Percentiles rank a stretch among this genome's conserved stretches.
Evolutionary conservation across 768 basidiomycete genomes (phyloP).

Genomic region (Mycena leptocephala): DNA sequence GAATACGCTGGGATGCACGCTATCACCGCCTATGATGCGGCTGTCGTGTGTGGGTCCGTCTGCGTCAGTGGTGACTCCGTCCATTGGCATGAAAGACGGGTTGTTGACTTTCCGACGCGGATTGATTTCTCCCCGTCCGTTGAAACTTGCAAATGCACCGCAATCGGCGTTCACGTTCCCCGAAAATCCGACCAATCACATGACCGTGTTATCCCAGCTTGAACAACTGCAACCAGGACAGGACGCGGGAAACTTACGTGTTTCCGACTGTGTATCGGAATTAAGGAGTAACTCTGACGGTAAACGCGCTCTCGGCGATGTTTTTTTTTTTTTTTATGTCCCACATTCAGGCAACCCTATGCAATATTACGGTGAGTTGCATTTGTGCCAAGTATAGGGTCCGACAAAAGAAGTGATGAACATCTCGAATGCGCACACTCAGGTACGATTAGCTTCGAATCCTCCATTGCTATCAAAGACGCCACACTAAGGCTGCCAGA

Average conservation of each 20-base stretch:
- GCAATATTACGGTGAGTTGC: background rate
- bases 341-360: background rate
- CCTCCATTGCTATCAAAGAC: constrained; percentile 28
- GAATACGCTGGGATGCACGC: too few species aligned
- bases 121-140: too few species aligned
- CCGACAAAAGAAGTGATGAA: background rate
- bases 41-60: background rate
- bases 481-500: background rate
- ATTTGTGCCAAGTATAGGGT: background rate
- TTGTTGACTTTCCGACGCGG: background rate
- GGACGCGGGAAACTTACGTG: background rate
- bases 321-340: background rate
- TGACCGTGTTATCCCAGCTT: background rate
- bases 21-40: background rate
- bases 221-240: background rate
- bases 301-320: background rate
- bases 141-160: background rate
- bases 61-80: background rate
- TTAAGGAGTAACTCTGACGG: background rate
- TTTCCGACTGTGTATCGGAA: background rate
- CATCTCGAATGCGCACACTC: background rate
- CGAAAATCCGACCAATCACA: background rate
- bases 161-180: background rate
- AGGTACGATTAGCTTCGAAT: background rate
- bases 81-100: too few species aligned